phyloP scores from a whole-genome alignment of 208 protist genomes.

The Acanthamoeba rhysodes region DNA sequence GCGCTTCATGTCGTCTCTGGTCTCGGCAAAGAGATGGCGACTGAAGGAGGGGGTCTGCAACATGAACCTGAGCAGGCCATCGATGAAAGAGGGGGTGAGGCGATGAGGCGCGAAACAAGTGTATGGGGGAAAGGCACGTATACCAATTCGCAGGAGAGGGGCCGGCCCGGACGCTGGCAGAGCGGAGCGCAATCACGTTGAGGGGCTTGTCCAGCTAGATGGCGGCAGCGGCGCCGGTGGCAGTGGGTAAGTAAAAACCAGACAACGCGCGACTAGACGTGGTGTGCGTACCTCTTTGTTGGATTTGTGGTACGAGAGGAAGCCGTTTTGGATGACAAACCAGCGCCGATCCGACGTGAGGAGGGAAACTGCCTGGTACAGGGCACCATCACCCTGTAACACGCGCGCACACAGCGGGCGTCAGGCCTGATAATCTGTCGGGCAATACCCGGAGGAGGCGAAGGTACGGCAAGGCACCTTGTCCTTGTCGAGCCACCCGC shows the following conservation, averaged over 20 bases:
- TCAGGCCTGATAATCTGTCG: not conserved
- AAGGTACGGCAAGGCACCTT: not conserved
- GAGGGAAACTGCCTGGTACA: slow-evolving; percentile 19
- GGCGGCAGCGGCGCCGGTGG: too few relatives aligned
- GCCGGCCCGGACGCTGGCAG: not conserved
- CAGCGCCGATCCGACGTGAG: slow-evolving; percentile 21
- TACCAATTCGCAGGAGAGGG: slow-evolving; percentile 5
- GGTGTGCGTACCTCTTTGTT: not conserved
- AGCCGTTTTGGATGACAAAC: slow-evolving; percentile 32
- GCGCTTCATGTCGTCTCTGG: slow-evolving; percentile 29
- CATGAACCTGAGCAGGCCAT: not conserved
- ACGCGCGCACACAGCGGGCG: too few relatives aligned
- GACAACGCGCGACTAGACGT: too few relatives aligned
- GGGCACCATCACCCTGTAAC: not conserved
- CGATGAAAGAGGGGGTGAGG: not conserved
- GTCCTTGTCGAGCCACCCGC: slow-evolving; percentile 36
- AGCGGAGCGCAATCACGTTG: not conserved
- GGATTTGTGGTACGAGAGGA: not conserved
- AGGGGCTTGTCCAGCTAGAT: not conserved
- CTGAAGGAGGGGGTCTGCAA: not conserved
- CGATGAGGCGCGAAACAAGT: not conserved
- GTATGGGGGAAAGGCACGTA: not conserved
- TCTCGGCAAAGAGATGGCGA: slow-evolving; percentile 1
- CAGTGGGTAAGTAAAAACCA: not conserved
- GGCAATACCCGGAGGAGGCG: not conserved